These are phyloP conservation scores for Tylopilus subfusipes DNA, from an alignment of 768 basidiomycete genomes.

Conservation along the genomic window DNA sequence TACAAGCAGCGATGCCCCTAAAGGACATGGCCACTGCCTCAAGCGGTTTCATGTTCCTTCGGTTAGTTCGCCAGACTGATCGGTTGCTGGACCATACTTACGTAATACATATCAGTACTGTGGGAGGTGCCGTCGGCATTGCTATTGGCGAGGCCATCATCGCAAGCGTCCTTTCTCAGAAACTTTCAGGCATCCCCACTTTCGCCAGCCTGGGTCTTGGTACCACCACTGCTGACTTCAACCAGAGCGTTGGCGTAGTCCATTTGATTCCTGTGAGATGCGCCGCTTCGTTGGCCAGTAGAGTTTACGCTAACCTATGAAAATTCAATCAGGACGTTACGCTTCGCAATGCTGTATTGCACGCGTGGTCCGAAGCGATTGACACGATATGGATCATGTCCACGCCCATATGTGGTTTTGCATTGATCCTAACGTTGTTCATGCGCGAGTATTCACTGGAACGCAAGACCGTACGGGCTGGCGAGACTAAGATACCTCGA, in stretches of 20 bases:
- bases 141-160: slow-evolving; percentile 72
- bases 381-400: slow-evolving; percentile 61
- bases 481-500: slow-evolving; percentile 20
- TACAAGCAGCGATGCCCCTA: slow-evolving; percentile 86
- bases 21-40: slow-evolving; percentile 86
- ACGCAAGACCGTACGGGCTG: slow-evolving; percentile 44
- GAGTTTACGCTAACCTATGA: neutral
- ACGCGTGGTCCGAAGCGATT: slow-evolving; percentile 66
- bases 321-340: slow-evolving; percentile 41
- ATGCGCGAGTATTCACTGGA: slow-evolving; percentile 59
- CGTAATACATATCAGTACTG: slow-evolving; percentile 39
- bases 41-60: slow-evolving; percentile 63
- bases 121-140: slow-evolving; percentile 78
- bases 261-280: slow-evolving; percentile 28
- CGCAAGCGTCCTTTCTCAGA: slow-evolving; percentile 44
- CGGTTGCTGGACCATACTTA: neutral
- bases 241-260: slow-evolving; percentile 43
- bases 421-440: slow-evolving; percentile 51
- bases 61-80: slow-evolving; percentile 34
- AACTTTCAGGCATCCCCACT: slow-evolving; percentile 34
- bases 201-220: slow-evolving; percentile 28
- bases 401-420: slow-evolving; percentile 53
- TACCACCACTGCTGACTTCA: slow-evolving; percentile 42
- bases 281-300: neutral
- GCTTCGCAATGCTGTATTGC: slow-evolving; percentile 47